Evolutionary conservation across 192 early-diverging fungal genomes (phyloP).

Genomic region (Gonapodya sp.): DNA sequence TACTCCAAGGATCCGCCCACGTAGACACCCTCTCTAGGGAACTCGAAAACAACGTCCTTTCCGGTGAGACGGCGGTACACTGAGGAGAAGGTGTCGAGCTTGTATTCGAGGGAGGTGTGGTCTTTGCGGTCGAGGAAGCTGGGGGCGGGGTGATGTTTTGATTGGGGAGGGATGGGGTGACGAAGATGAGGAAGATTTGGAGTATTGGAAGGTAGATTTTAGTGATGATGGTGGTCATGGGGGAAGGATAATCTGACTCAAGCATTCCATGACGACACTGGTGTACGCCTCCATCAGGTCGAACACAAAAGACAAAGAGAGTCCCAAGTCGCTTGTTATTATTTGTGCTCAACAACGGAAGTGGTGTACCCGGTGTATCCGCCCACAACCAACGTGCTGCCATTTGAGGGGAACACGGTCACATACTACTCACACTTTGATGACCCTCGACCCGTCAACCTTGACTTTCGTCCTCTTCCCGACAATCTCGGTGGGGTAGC

Average conservation of each 20-base stretch:
- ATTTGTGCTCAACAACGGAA: no score
- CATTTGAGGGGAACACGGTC: not conserved
- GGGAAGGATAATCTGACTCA: no score
- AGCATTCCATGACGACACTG: no score
- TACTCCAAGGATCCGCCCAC: not conserved
- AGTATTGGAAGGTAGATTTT: no score
- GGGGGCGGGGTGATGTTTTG: not conserved
- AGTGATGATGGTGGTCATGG: no score
- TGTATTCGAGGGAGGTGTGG: conserved; percentile 94
- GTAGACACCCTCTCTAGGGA: conserved; percentile 35
- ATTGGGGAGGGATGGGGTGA: not conserved
- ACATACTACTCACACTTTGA: conserved; percentile 70
- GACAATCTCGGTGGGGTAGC: conserved; percentile 98
- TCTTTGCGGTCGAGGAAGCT: conserved; percentile 96
- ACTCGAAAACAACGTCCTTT: conserved; percentile 98
- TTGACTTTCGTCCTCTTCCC: conserved; percentile 96
- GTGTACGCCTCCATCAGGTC: no score
- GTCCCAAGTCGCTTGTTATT: no score
- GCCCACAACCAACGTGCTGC: no score
- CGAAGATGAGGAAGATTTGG: no score
- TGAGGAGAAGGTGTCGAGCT: conserved; percentile 93
- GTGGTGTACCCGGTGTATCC: no score
- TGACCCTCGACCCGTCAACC: conserved; percentile 85
- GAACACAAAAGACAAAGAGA: no score
- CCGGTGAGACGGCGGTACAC: conserved; percentile 93